A percentile compares a stretch with the other conserved stretches of the same genome.
Conservation (phyloP, 208 protist species). For the Borovskyia barvae region DNA sequence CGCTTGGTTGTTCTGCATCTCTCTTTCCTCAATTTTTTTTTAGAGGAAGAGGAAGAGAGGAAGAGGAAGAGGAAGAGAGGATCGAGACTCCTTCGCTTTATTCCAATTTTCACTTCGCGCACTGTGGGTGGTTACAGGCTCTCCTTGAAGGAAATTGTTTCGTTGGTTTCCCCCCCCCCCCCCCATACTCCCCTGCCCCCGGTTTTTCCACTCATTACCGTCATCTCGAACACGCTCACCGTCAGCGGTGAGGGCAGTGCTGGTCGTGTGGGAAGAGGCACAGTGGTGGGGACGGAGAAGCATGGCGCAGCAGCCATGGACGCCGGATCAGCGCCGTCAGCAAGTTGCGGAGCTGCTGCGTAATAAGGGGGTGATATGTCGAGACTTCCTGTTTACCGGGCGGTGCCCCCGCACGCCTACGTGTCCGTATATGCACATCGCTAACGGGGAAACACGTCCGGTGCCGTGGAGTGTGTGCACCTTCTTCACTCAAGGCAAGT, state of each 20-base stretch:
- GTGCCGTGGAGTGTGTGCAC: conserved; percentile 66
- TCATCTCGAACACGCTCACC: neutral
- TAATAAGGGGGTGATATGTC: conserved; percentile 79
- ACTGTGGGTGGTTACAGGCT: neutral
- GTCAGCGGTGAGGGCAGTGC: no score
- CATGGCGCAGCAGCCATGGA: conserved; percentile 15
- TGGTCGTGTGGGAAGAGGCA: no score
- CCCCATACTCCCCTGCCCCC: neutral
- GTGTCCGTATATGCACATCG: conserved; percentile 81
- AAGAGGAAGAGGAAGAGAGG: neutral
- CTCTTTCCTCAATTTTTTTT: neutral
- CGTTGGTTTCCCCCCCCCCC: neutral
- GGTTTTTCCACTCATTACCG: neutral
- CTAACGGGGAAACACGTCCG: conserved; percentile 48
- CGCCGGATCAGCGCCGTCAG: conserved; percentile 29
- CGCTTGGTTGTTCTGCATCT: conserved; percentile 1
- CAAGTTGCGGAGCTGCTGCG: conserved; percentile 57
- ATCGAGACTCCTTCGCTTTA: neutral
- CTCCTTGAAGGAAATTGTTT: neutral
- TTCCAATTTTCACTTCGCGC: neutral
- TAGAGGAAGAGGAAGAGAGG: neutral
- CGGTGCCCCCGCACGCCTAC: conserved; percentile 33
- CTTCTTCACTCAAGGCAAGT: conserved; percentile 67
- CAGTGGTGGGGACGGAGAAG: neutral
- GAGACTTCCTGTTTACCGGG: conserved; percentile 38